Evolutionary conservation across 2,329 filamentous ascomycete species (phyloP).

Genomic region (Sporothrix brasiliensis): DNA sequence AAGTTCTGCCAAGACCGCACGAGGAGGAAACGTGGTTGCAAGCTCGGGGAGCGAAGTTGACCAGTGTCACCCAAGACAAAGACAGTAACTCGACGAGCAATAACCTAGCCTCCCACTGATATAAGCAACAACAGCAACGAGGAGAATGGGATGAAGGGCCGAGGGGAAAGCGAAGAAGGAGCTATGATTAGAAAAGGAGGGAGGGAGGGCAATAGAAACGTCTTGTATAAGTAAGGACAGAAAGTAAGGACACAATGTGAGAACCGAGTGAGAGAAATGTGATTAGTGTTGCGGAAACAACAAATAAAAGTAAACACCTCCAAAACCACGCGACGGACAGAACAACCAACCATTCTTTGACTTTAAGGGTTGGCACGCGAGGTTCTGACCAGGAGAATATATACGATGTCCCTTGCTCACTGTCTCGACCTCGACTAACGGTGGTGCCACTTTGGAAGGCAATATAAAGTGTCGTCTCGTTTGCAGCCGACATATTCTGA

Average conservation of each 20-base stretch:
- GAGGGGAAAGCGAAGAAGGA: background rate
- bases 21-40: background rate
- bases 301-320: background rate
- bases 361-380: background rate
- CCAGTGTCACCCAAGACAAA: background rate
- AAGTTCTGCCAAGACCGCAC: background rate
- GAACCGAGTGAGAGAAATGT: background rate
- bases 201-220: background rate
- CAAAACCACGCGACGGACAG: background rate
- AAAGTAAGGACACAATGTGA: background rate
- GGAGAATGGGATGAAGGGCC: background rate
- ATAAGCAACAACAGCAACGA: background rate
- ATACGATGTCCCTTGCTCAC: background rate
- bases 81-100: background rate
- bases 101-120: background rate
- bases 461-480: background rate
- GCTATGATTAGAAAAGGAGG: background rate
- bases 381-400: conserved; percentile 9
- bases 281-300: background rate
- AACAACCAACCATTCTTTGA: background rate
- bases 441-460: background rate
- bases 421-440: background rate
- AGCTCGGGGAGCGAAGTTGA: background rate
- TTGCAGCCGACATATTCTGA: background rate
- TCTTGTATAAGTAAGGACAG: background rate